Evolutionary conservation across 2,329 filamentous ascomycete genomes (phyloP), one percentile per base, ranked within the genome.

Genomic region (Clonostachys chloroleuca): DNA sequence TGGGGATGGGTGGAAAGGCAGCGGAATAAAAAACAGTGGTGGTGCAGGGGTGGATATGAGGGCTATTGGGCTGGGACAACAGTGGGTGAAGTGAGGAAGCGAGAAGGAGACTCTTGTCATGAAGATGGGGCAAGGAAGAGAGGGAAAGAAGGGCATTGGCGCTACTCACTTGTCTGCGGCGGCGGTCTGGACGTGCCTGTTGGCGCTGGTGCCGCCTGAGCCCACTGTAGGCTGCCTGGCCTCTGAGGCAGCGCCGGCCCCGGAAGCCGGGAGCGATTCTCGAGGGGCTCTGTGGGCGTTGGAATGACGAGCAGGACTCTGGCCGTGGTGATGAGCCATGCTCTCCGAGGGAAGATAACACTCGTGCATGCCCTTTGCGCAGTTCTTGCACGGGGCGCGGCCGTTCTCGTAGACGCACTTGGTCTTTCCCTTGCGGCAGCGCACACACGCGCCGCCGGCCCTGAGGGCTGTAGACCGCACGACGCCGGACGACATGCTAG

Each of bases 341-440:
- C 73, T 78, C 65, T 82, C 79, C 33, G 78, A 81, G 37, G 79
- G 79, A 17, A 83, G 66, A 60, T 82, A 83, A 66, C 79, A 83
- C 48, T 82, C 78, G 62, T 83, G 79, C 75, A 81, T 77, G 50
- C 79, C 79, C 63, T 83, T 83, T 43, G 77, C 76, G 64, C 79
- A 83, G 64, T 83, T 83, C 60, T 80, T 79, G 68, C 79, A 83
- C 12, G 79, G 79, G n/a, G 78, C 75, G 59, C 77, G 72, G 45
- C 78, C 78, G 56, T 80, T 81, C 52, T 82, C 79, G 66, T 83
- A 83, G 56, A 82, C 78, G 52, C 79, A 83, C 57, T 81, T 82
- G 45, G 79, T 83, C 64, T 83, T 83, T 66, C 79, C 79, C 60
- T 82, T 83, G 61, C 79, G 77, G 64, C 79, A 83, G 63, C 79